Conservation (phyloP, 2,329 filamentous ascomycete genomes). For the Calonectria crousiana region DNA sequence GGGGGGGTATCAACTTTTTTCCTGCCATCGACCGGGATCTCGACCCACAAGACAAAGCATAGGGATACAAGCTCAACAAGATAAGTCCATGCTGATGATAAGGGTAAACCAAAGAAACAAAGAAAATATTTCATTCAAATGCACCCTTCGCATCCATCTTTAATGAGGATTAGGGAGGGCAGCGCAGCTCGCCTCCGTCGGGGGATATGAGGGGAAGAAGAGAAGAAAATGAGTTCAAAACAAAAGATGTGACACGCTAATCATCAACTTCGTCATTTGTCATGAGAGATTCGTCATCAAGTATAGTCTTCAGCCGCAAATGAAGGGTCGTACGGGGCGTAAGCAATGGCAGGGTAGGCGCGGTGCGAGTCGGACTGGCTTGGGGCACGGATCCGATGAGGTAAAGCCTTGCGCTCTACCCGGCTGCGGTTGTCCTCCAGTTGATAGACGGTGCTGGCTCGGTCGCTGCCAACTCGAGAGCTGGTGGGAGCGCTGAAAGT, state of each 20-base stretch:
- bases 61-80: constrained; percentile 40
- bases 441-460: constrained; percentile 61
- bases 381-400: constrained; percentile 59
- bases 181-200: constrained; percentile 9
- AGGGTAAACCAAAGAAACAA: constrained; percentile 21
- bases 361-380: constrained; percentile 64
- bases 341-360: constrained; percentile 45
- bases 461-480: constrained; percentile 63
- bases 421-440: constrained; percentile 62
- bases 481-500: constrained; percentile 59
- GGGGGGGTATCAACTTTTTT: constrained; percentile 53
- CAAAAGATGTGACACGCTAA: constrained; percentile 38
- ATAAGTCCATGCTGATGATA: constrained; percentile 35
- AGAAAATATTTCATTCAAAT: constrained; percentile 24
- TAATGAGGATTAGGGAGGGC: constrained; percentile 16
- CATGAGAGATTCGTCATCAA: constrained; percentile 47
- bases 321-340: constrained; percentile 48
- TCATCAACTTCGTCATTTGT: constrained; percentile 47
- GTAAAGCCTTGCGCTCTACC: constrained; percentile 57
- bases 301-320: constrained; percentile 46
- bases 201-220: constrained; percentile 26
- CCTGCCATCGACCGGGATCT: constrained; percentile 40
- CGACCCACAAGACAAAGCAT: constrained; percentile 43
- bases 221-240: constrained; percentile 35
- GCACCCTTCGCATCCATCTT: constrained; percentile 16